Evolutionary conservation across 805 yeast species (phyloP).

Genomic region (Hanseniaspora thailandica): DNA sequence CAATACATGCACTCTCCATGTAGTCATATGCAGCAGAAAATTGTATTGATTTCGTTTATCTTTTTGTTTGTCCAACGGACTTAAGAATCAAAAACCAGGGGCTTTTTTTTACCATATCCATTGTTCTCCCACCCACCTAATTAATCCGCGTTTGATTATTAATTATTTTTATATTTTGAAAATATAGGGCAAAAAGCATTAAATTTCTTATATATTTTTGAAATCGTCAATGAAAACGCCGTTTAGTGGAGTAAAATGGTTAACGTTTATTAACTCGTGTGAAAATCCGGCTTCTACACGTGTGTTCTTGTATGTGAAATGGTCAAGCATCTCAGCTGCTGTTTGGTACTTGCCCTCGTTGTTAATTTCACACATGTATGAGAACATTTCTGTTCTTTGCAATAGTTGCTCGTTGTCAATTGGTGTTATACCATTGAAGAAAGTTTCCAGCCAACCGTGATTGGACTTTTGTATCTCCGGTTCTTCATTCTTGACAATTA

Average conservation of each 20-base stretch:
- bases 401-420: not conserved
- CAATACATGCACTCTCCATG: too few relatives aligned
- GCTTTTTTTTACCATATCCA: too few relatives aligned
- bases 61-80: too few relatives aligned
- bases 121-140: too few relatives aligned
- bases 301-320: not conserved
- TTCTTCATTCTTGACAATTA: not conserved
- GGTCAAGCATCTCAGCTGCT: not conserved
- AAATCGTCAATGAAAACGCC: not conserved
- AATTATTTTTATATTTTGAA: too few relatives aligned
- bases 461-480: not conserved
- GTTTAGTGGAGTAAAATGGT: not conserved
- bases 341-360: not conserved
- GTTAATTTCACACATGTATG: not conserved
- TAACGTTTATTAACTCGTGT: not conserved
- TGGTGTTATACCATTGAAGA: not conserved
- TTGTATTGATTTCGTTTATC: too few relatives aligned
- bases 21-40: too few relatives aligned
- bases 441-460: not conserved
- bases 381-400: not conserved
- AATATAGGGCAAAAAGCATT: too few relatives aligned
- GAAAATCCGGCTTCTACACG: not conserved
- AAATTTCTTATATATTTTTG: too few relatives aligned
- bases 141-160: too few relatives aligned
- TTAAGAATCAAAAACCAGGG: too few relatives aligned